These are phyloP conservation scores for Trypanosoma melophagium DNA, from an alignment of 208 protist genomes.

Conservation along the genomic window DNA sequence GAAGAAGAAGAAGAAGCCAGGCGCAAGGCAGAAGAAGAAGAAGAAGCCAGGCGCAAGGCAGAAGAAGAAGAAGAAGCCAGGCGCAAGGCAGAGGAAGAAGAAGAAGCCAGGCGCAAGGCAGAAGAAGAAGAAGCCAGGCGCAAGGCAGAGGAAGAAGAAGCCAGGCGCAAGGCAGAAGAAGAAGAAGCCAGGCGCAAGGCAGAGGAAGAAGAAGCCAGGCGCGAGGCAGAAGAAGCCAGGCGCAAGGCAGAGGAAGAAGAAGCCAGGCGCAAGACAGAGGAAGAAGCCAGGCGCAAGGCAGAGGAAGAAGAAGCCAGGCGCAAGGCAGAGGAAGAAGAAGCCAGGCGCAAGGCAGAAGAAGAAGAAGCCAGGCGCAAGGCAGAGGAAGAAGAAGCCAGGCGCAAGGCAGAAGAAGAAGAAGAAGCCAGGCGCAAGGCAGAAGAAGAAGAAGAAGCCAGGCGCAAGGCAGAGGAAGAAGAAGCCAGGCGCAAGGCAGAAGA, in stretches of 20 bases:
- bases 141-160: too few species aligned
- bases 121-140: constrained; percentile 22
- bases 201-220: constrained; percentile 14
- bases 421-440: constrained; percentile 9
- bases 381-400: constrained; percentile 13
- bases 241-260: too few species aligned
- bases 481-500: constrained; percentile 7
- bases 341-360: constrained; percentile 13
- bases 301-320: not conserved
- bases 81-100: constrained; percentile 7
- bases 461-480: constrained; percentile 13
- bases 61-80: constrained; percentile 8
- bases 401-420: constrained; percentile 11
- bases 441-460: constrained; percentile 12
- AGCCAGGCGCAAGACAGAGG: too few species aligned
- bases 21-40: constrained; percentile 11
- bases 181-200: not conserved
- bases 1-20: constrained; percentile 1
- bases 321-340: constrained; percentile 24
- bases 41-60: constrained; percentile 10
- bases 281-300: too few species aligned
- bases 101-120: constrained; percentile 2
- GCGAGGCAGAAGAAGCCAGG: constrained; percentile 5
- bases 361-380: constrained; percentile 16
- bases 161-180: too few species aligned